These are phyloP conservation scores for Piper betle DNA, from an alignment of 164 flowering plant species.

Conservation along the genomic window DNA sequence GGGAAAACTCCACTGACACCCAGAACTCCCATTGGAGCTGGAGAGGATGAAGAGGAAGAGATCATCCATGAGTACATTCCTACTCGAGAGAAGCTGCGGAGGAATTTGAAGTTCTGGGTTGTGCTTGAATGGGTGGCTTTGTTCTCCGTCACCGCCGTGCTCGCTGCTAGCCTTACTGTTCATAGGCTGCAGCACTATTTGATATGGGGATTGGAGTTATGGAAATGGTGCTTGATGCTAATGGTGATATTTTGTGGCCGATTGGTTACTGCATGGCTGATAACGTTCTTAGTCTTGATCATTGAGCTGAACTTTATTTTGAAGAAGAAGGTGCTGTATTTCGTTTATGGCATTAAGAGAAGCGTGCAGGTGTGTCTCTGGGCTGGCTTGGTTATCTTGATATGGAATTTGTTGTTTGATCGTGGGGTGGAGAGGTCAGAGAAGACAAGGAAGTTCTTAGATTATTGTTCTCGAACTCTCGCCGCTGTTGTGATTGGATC, in stretches of 20 bases:
- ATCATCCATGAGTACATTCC: slow-evolving; percentile 23
- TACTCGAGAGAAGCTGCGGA: slow-evolving; percentile 11
- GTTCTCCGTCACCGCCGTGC: slow-evolving; percentile 20
- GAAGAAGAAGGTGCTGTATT: slow-evolving; percentile 63
- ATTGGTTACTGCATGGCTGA: slow-evolving; percentile 51
- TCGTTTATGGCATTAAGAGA: slow-evolving; percentile 50
- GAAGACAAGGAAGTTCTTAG: slow-evolving; percentile 18
- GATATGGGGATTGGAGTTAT: slow-evolving; percentile 52
- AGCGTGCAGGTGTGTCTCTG: slow-evolving; percentile 53
- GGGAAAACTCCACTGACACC: slow-evolving; percentile 34
- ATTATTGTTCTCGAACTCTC: slow-evolving; percentile 40
- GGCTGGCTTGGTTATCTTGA: slow-evolving; percentile 48
- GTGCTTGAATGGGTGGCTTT: slow-evolving; percentile 37
- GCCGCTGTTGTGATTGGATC: slow-evolving; percentile 46
- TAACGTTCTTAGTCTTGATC: slow-evolving; percentile 38
- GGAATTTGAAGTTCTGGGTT: slow-evolving; percentile 17
- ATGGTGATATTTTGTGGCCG: slow-evolving; percentile 57
- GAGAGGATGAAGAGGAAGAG: slow-evolving; percentile 43
- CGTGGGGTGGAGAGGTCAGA: slow-evolving; percentile 34
- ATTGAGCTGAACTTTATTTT: slow-evolving; percentile 59
- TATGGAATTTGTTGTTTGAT: slow-evolving; percentile 54
- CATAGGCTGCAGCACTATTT: slow-evolving; percentile 12
- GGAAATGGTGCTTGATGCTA: slow-evolving; percentile 70
- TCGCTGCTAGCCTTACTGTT: slow-evolving; percentile 38
- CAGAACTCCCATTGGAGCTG: slow-evolving; percentile 18